Evolutionary conservation across 1,139 yeast genomes (phyloP).

Genomic region (Pichia norvegensis): DNA sequence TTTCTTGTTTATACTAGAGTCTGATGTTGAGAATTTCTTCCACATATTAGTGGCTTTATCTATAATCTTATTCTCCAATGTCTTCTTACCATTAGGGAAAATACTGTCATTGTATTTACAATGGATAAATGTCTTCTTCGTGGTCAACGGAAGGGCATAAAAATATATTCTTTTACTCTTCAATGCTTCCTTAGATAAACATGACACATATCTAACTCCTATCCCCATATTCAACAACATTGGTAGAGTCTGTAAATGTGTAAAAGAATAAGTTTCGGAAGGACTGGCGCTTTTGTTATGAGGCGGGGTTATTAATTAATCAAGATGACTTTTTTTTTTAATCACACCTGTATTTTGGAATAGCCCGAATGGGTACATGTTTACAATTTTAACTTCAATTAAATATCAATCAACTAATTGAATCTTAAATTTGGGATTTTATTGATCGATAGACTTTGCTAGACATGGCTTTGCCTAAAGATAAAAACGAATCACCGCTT

Average conservation of each 20-base stretch:
- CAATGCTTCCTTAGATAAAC: not conserved
- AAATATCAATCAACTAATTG: not conserved
- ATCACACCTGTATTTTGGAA: not conserved
- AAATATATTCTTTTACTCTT: slow-evolving; percentile 32
- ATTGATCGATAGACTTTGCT: not conserved
- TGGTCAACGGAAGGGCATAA: slow-evolving; percentile 54
- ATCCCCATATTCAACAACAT: not conserved
- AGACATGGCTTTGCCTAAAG: not conserved
- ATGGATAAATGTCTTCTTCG: slow-evolving; percentile 46
- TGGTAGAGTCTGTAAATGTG: not conserved
- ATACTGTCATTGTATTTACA: slow-evolving; percentile 45
- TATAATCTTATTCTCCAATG: slow-evolving; percentile 35
- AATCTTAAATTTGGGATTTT: too few relatives aligned
- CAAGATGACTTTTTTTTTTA: too few relatives aligned
- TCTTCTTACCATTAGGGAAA: slow-evolving; percentile 28
- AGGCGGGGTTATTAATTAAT: too few relatives aligned
- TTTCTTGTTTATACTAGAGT: slow-evolving; percentile 33
- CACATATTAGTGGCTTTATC: slow-evolving; percentile 38
- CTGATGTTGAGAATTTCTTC: slow-evolving; percentile 38
- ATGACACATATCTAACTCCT: not conserved
- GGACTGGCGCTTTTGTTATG: not conserved
- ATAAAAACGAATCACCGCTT: not conserved
- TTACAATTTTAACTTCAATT: too few relatives aligned
- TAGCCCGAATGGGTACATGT: not conserved
- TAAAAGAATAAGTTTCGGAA: not conserved